Conservation (phyloP, 1,139 yeast species). For the Yamadazyma siamensis region DNA sequence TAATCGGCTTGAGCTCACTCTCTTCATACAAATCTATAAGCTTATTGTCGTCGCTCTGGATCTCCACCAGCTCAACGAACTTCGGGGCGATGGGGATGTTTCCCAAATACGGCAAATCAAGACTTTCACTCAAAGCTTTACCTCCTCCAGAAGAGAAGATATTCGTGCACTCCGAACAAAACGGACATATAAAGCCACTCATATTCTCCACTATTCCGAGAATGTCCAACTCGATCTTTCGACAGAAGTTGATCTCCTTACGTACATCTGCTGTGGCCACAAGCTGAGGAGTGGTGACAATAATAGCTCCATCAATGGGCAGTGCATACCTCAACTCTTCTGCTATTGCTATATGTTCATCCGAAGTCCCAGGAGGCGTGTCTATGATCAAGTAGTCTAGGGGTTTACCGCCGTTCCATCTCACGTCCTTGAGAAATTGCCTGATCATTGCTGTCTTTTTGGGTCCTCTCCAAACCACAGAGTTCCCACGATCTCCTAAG, state of each 20-base stretch:
- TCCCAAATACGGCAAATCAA: constrained; percentile 70
- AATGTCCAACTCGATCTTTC: constrained; percentile 40
- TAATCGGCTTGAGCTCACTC: constrained; percentile 45
- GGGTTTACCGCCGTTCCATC: constrained; percentile 63
- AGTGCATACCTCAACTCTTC: constrained; percentile 69
- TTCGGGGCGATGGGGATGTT: constrained; percentile 90
- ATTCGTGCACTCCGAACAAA: constrained; percentile 87
- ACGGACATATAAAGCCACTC: constrained; percentile 58
- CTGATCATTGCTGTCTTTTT: constrained; percentile 97
- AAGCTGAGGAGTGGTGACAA: constrained; percentile 49
- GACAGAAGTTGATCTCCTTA: constrained; percentile 48
- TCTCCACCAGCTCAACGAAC: constrained; percentile 82
- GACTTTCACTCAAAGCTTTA: constrained; percentile 55
- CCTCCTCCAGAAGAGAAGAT: constrained; percentile 98
- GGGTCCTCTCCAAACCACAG: constrained; percentile 98
- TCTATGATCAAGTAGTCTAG: constrained; percentile 85
- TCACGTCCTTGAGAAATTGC: constrained; percentile 86
- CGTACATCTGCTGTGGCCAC: constrained; percentile 56
- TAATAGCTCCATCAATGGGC: constrained; percentile 47
- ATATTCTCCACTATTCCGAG: constrained; percentile 46
- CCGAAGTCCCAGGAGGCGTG: constrained; percentile 98
- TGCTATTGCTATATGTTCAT: constrained; percentile 95
- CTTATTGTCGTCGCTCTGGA: constrained; percentile 28
- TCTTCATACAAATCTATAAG: constrained; percentile 35
- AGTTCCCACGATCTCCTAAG: constrained; percentile 75